phyloP scores from a whole-genome alignment of 1,139 yeast genomes.

The Candida tropicalis region DNA sequence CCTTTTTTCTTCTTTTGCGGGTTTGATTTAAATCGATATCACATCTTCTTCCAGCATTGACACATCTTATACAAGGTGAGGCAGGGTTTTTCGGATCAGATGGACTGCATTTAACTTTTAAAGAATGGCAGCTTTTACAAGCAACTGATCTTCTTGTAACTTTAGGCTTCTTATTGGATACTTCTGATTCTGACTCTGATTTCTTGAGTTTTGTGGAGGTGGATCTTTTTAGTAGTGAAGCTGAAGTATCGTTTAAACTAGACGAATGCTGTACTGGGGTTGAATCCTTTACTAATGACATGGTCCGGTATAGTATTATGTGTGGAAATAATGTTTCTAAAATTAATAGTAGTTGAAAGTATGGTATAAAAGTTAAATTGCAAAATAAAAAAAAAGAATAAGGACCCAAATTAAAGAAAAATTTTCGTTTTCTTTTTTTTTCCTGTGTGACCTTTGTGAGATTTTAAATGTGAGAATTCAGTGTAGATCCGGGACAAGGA shows the following conservation, averaged over 20 bases:
- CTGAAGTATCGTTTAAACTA: background rate
- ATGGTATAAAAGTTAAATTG: too few relatives aligned
- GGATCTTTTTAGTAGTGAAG: background rate
- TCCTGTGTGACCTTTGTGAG: too few relatives aligned
- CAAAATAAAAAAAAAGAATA: too few relatives aligned
- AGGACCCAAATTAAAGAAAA: too few relatives aligned
- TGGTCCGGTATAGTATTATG: background rate
- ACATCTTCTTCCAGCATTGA: slow-evolving; percentile 64
- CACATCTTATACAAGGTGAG: slow-evolving; percentile 76
- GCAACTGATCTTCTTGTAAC: slow-evolving; percentile 50
- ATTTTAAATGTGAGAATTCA: too few relatives aligned
- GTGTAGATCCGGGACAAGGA: too few relatives aligned
- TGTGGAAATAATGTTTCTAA: too few relatives aligned
- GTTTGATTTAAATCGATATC: slow-evolving; percentile 67
- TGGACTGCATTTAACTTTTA: slow-evolving; percentile 84
- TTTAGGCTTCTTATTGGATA: slow-evolving; percentile 15
- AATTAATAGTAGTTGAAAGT: too few relatives aligned
- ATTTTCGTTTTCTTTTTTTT: too few relatives aligned
- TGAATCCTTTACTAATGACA: background rate
- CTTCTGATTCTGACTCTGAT: background rate
- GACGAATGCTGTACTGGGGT: background rate
- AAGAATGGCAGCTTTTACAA: slow-evolving; percentile 77
- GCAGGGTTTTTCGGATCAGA: slow-evolving; percentile 57
- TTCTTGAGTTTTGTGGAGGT: background rate
- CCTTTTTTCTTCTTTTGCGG: slow-evolving; percentile 52